These are phyloP conservation scores for Fulvia fulva DNA, from an alignment of 2,329 filamentous ascomycete genomes.

Conservation along the genomic window DNA sequence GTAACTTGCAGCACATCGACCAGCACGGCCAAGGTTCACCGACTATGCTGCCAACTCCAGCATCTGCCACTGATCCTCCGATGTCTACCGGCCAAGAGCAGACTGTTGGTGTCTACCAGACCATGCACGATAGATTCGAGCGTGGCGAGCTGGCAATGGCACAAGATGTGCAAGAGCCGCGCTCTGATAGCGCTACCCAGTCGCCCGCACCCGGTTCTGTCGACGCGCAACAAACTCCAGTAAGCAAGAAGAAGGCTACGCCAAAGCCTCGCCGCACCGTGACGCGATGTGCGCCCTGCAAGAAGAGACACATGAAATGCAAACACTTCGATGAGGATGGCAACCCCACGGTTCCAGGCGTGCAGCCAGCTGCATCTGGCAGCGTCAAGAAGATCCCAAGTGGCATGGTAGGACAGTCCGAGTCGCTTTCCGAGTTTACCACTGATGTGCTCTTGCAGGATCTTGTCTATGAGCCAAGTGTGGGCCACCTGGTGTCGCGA, in stretches of 20 bases:
- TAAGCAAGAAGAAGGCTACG: not conserved
- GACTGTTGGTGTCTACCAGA: not conserved
- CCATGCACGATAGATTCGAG: slow-evolving; percentile 5
- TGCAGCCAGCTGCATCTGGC: not conserved
- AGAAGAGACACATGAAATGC: slow-evolving; percentile 2
- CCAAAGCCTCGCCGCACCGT: not conserved
- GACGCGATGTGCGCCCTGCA: slow-evolving; percentile 5
- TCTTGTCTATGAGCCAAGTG: not conserved
- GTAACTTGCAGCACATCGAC: not conserved
- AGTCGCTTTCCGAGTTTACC: not conserved
- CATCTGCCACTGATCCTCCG: not conserved
- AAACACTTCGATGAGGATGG: not conserved
- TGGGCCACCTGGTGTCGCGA: not conserved
- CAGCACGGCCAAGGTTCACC: not conserved
- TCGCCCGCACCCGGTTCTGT: not conserved
- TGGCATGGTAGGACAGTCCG: not conserved
- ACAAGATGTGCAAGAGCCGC: not conserved
- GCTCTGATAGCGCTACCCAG: not conserved
- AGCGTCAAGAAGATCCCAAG: not conserved
- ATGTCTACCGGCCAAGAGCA: not conserved
- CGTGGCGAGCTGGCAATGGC: slow-evolving; percentile 1
- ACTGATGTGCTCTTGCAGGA: not conserved
- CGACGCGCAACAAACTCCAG: not conserved
- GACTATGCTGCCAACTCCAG: not conserved
- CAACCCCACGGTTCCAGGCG: not conserved